Evolutionary conservation across 2,329 filamentous ascomycete genomes (phyloP), one percentile per base, ranked within the genome.

Genomic region (Didymella keratinophila): DNA sequence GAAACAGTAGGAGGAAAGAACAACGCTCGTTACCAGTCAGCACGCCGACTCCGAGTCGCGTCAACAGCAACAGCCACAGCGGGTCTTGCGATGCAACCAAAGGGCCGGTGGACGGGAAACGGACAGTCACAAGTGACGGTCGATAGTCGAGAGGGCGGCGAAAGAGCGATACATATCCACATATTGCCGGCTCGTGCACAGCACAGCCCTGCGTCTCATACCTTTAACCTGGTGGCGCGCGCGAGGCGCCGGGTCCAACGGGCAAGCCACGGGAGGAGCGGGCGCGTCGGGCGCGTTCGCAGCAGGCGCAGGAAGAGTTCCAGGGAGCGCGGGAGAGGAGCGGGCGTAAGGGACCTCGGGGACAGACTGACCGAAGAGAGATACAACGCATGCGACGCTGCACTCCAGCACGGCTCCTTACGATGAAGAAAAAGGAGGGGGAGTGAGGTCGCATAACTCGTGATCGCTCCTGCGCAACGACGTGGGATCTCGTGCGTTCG

Each of bases 261-360:
- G 75, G 72, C 74, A 78, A 76, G 73, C 73, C 73, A 72, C 73
- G 62, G 68, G 68, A 62, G 71, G 65, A 74, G 67, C 69, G 69
- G 60, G 64, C 58, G 58, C 61, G 61, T 56, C 52, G 62, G 37
- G 46, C 51, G 52, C 58, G 57, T 25, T 25, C 59, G 60, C 23
- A 49, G 55, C 49, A 71, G 69, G 66, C 65, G 69, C 69, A 70
- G 58, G 46, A 45, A 64, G 60, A 70, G 69, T 71, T 68, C 71
- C 67, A 64, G 61, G 62, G 48, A 34, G 65, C 49, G 59, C 65
- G 68, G 71, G 71, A 75, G 78, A 78, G 80, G 63, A 66, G 54
- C 79, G 68, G 80, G 79, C 77, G 78, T 71, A 73, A 75, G 75
- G 76, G 73, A 71, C 74, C 73, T 76, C 71, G 72, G 74, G 74